Evolutionary conservation across 768 basidiomycete genomes (phyloP).

Genomic region (Collybia mongolica): DNA sequence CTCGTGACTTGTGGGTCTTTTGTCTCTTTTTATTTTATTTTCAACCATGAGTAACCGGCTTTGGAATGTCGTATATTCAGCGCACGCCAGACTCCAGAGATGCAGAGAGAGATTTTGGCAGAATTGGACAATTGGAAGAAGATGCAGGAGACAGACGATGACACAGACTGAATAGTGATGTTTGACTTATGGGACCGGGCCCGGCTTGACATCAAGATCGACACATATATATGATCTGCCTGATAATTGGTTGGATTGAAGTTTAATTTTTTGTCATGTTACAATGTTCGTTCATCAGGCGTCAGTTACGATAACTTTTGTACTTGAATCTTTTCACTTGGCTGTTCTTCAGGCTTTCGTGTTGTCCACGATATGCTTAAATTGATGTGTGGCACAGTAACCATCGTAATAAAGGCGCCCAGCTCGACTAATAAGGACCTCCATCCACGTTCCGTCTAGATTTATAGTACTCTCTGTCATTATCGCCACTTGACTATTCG

Average conservation of each 20-base stretch:
- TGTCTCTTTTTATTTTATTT: neutral
- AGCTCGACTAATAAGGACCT: neutral
- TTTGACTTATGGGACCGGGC: neutral
- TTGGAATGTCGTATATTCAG: slow-evolving; percentile 20
- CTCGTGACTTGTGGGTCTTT: slow-evolving; percentile 59
- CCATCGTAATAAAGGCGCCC: no score
- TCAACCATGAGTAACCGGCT: no score
- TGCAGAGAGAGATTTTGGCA: slow-evolving; percentile 39
- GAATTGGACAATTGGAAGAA: slow-evolving; percentile 36
- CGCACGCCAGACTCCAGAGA: slow-evolving; percentile 37
- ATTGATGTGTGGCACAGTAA: no score
- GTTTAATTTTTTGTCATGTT: no score
- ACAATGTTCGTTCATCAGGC: neutral
- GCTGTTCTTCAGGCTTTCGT: neutral
- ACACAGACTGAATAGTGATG: slow-evolving; percentile 10
- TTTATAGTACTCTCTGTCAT: neutral
- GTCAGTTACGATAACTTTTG: neutral
- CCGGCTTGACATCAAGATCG: no score
- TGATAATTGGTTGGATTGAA: no score
- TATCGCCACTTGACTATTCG: neutral
- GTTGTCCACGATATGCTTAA: no score
- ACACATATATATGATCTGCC: no score
- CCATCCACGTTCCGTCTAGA: neutral
- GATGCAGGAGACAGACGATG: slow-evolving; percentile 7
- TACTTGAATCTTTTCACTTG: neutral